A percentile compares a stretch with the other conserved stretches of the same genome.
Conservation (phyloP, 169 alveolate species). For the Amoebophrya sp. region DNA sequence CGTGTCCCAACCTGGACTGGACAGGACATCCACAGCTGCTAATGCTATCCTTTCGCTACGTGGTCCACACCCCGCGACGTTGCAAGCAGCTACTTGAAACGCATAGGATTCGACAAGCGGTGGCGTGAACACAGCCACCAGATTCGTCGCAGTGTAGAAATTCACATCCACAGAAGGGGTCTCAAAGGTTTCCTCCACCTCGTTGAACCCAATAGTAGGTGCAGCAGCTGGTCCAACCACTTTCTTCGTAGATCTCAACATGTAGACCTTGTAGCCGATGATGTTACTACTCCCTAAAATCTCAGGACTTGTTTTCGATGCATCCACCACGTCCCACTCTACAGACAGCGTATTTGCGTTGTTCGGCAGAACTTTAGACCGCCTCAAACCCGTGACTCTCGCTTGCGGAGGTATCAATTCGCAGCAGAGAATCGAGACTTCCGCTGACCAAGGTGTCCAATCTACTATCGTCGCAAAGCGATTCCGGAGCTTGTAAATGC, state of each 20-base stretch:
- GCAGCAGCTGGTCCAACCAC: not conserved
- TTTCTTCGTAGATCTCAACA: not conserved
- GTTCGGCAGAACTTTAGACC: not conserved
- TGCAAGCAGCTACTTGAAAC: conserved; percentile 28
- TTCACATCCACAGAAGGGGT: not conserved
- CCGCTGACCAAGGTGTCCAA: not conserved
- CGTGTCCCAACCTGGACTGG: not conserved
- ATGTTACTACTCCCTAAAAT: not conserved
- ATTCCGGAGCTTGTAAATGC: not conserved
- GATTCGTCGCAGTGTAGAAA: not conserved
- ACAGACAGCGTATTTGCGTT: not conserved
- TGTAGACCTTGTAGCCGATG: not conserved
- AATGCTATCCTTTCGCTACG: not conserved
- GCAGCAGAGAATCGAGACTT: not conserved
- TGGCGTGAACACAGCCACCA: not conserved
- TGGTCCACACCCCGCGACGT: conserved; percentile 32
- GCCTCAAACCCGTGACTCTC: not conserved
- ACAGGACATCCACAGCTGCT: not conserved
- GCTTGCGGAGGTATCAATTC: conserved; percentile 7
- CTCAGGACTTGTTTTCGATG: not conserved
- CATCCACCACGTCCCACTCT: conserved; percentile 13
- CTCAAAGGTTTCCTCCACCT: not conserved
- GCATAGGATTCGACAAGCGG: not conserved
- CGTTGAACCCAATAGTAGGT: not conserved
- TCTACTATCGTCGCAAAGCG: not conserved